phyloP scores from a whole-genome alignment of 306 rosid species.

The Crotalaria pallida region DNA sequence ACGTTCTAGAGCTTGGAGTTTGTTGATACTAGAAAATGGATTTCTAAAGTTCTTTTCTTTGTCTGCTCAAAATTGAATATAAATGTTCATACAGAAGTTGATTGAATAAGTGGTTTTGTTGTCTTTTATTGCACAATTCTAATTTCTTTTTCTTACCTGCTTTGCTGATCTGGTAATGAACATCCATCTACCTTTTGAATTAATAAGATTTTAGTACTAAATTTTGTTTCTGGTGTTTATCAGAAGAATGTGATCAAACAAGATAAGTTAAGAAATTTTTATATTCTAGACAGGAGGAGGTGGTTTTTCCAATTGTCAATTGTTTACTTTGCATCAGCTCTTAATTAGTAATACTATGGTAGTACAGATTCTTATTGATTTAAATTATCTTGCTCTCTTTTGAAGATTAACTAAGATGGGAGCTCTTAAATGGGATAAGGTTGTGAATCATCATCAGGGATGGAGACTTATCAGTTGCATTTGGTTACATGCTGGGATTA shows the following conservation, averaged over 20 bases:
- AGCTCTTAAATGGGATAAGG: conserved; percentile 51
- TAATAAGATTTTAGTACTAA: neutral
- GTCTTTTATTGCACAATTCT: neutral
- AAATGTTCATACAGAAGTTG: neutral
- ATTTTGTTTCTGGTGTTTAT: neutral
- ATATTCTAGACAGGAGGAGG: no score
- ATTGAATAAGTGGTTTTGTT: neutral
- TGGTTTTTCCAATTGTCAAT: neutral
- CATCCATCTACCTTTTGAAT: neutral
- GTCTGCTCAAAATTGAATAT: neutral
- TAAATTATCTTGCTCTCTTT: neutral
- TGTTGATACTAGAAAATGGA: neutral
- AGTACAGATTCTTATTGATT: neutral
- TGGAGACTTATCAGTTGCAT: conserved; percentile 90
- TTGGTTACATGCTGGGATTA: conserved; percentile 87
- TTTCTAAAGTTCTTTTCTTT: neutral
- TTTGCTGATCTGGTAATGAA: neutral
- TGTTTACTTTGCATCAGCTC: neutral
- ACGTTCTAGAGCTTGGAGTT: neutral
- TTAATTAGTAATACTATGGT: neutral
- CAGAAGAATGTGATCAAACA: no score
- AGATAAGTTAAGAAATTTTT: no score
- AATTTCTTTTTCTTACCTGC: neutral
- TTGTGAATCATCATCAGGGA: conserved; percentile 58
- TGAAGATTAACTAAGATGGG: conserved; percentile 78